These are phyloP conservation scores for Carex myosuroides DNA, from an alignment of 176 grass and related monocot genomes.

Conservation along the genomic window DNA sequence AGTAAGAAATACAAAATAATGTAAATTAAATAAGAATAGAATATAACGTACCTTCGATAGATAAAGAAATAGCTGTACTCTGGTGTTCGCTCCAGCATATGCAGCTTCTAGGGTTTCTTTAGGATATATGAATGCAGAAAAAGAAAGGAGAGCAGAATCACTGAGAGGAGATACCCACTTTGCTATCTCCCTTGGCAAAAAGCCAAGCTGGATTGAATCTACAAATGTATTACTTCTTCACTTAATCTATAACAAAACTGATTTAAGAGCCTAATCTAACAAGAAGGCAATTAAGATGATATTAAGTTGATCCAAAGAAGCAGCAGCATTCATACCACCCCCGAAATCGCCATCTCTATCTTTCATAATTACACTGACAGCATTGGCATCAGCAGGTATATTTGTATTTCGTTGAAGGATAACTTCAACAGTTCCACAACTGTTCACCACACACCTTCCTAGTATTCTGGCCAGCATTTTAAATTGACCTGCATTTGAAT, in stretches of 20 bases:
- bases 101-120: slow-evolving; percentile 72
- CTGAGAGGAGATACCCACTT: slow-evolving; percentile 88
- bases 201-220: slow-evolving; percentile 81
- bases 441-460: slow-evolving; percentile 53
- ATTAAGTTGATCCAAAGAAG: neutral
- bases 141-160: slow-evolving; percentile 60
- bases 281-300: neutral
- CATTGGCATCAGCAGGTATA: slow-evolving; percentile 88
- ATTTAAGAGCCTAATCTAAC: neutral
- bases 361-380: slow-evolving; percentile 68
- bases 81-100: slow-evolving; percentile 42
- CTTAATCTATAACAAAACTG: neutral
- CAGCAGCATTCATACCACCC: slow-evolving; percentile 45
- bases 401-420: slow-evolving; percentile 67
- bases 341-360: slow-evolving; percentile 49
- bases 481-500: slow-evolving; percentile 46
- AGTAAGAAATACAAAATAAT: slow-evolving; percentile 6
- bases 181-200: slow-evolving; percentile 81
- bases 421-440: slow-evolving; percentile 61
- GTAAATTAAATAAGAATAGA: slow-evolving; percentile 12
- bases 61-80: slow-evolving; percentile 50
- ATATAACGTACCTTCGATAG: slow-evolving; percentile 50
- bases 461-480: slow-evolving; percentile 57
- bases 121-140: slow-evolving; percentile 84
- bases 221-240: neutral